Base-by-base conservation (phyloP, 176 grass and related monocot species). In the Oryza brachyantha region DNA sequence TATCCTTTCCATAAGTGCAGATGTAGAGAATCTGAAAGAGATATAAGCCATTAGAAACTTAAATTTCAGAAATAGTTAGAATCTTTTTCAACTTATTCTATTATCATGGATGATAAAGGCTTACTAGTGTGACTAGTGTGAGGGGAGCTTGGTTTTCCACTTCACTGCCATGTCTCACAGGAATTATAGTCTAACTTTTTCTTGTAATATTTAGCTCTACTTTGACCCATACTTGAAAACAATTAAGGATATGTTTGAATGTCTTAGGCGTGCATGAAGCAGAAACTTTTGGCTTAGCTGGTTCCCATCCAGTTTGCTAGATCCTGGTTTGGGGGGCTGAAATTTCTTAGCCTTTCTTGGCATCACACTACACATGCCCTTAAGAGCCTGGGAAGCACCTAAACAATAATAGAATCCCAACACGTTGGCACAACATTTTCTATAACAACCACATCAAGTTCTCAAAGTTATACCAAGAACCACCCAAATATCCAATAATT, bases 1-100 rank as follows among this genome's bases (percentile, higher is more conserved):
- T 78, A 99, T 85, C 85, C 96, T 99, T 83, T 95, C 96, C 84
- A 95, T 92, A 16, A 95, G 68, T 79, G 92, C 92, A 79, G 92
- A 90, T 77, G 92, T 93, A 1, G 96, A 95, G 84, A 85, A 93
- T 61, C 92, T 99, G 66, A 75, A 58, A 81, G 36, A 61, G 77
- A 28, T 72, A 65, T 36, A 67, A 79, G 36, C 58, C 12, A 74
- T 64, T 21, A 88, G 65, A 35, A 48, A 71, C 3, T 52, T 5
- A 52, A 8, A 52, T 52, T 39, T 77, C 19, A 54, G 4, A 80
- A 48, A 21, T 42, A 60, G 48, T 22, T 27, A n/a, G 2, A 58
- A 75, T 69, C n/a, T 27, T 27, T 57, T 4, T 43, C 28, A 74
- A 75, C 22, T 25, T 66, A 50, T 4, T 73, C 19, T 46, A 77